phyloP scores from a whole-genome alignment of 192 early-diverging fungal genomes.

The Phlyctochytrium arcticum region DNA sequence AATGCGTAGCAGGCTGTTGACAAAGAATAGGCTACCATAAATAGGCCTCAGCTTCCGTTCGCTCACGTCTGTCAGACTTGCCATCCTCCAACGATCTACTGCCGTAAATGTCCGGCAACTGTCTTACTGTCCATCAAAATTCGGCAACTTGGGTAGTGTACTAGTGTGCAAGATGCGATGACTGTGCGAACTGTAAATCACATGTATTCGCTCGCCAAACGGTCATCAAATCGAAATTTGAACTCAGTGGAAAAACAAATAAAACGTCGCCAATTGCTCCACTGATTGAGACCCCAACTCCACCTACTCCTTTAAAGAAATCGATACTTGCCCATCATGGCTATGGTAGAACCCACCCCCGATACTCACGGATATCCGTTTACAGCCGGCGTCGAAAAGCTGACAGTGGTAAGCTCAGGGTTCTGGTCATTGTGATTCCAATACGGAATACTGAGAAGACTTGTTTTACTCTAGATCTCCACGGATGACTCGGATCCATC shows the following conservation, averaged over 20 bases:
- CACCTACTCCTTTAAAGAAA: too few relatives aligned
- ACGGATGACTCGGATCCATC: conserved; percentile 57
- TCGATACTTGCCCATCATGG: conserved; percentile 33
- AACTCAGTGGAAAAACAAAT: too few relatives aligned
- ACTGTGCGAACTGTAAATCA: too few relatives aligned
- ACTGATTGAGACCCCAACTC: too few relatives aligned
- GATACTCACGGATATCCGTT: conserved; percentile 33
- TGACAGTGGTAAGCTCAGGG: conserved; percentile 35
- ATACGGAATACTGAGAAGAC: not conserved
- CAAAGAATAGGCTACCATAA: conserved; percentile 45
- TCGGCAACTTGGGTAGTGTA: too few relatives aligned
- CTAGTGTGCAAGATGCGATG: too few relatives aligned
- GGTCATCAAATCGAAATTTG: too few relatives aligned
- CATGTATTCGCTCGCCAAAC: too few relatives aligned
- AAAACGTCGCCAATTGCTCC: too few relatives aligned
- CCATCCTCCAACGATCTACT: not conserved
- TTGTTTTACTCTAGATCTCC: conserved; percentile 25
- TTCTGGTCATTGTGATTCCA: too few relatives aligned
- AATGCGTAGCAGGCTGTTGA: conserved; percentile 2
- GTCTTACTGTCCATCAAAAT: too few relatives aligned
- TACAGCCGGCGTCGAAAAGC: conserved; percentile 31
- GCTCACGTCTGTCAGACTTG: not conserved
- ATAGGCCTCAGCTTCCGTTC: conserved; percentile 56
- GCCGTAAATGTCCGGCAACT: too few relatives aligned
- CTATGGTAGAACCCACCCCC: conserved; percentile 43